phyloP scores from a whole-genome alignment of 129 eudicot genomes.

The Arctium lappa region DNA sequence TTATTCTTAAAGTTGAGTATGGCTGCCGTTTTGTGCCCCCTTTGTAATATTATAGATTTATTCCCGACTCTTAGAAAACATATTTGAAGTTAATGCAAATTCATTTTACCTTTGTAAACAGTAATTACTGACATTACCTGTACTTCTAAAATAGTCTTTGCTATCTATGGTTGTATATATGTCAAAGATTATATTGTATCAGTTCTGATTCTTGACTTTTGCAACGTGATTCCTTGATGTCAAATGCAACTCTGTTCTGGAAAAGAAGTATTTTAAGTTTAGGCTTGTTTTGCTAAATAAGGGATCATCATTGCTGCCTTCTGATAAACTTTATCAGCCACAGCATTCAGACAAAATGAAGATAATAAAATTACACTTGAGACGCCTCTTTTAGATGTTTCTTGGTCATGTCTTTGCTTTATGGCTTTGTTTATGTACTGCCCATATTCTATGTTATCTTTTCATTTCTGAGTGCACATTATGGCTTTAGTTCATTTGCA shows the following conservation, averaged over 20 bases:
- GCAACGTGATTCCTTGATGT: background rate
- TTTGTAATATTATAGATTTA: background rate
- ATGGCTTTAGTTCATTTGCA: background rate
- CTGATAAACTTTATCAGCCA: background rate
- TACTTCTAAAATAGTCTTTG: slow-evolving; percentile 1
- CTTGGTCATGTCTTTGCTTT: background rate
- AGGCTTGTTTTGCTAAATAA: background rate
- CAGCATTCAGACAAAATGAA: background rate
- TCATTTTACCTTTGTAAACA: background rate
- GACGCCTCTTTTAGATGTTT: background rate
- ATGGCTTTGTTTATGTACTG: background rate
- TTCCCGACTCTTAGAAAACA: background rate
- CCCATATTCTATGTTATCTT: background rate
- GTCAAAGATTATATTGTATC: background rate
- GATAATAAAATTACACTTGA: background rate
- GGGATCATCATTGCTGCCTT: background rate
- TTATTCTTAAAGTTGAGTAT: background rate
- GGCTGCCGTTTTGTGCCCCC: slow-evolving; percentile 11
- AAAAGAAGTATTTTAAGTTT: background rate
- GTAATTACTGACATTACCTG: background rate
- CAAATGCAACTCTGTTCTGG: background rate
- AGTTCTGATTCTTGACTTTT: background rate
- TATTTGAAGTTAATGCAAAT: background rate
- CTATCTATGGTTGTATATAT: background rate
- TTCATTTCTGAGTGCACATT: background rate